These are phyloP conservation scores for Cryphonectria naterciae DNA, from an alignment of 2,329 filamentous ascomycete genomes.

Conservation along the genomic window DNA sequence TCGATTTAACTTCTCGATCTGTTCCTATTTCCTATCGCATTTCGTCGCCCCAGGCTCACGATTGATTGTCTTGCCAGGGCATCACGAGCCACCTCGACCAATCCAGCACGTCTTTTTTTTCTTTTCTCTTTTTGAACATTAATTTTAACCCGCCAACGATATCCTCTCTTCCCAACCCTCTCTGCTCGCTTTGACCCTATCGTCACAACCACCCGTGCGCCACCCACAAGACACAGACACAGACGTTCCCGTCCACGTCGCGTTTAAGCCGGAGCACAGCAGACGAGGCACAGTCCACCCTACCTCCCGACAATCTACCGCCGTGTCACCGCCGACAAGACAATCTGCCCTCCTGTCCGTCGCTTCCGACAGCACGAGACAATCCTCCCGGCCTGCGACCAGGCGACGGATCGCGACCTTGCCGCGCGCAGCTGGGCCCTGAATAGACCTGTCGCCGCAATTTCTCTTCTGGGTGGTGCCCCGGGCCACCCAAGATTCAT, in stretches of 20 bases:
- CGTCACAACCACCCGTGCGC: conserved; percentile 13
- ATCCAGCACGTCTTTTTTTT: neutral
- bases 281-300: conserved; percentile 17
- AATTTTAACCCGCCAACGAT: neutral
- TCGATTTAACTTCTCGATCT: conserved; percentile 1
- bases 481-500: conserved; percentile 43
- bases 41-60: neutral
- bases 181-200: neutral
- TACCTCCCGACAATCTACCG: conserved; percentile 16
- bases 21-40: conserved; percentile 5
- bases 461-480: conserved; percentile 43
- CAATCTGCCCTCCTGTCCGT: neutral
- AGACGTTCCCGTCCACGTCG: conserved; percentile 6
- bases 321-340: conserved; percentile 11
- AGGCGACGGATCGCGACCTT: conserved; percentile 16
- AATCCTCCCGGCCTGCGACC: neutral
- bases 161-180: neutral
- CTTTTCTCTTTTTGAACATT: neutral
- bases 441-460: conserved; percentile 25
- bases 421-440: conserved; percentile 24
- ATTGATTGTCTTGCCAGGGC: conserved; percentile 2
- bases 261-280: neutral
- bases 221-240: conserved; percentile 8
- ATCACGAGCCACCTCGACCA: neutral
- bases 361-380: conserved; percentile 7